Evolutionary conservation across 1,139 yeast species (phyloP), one percentile per base, ranked within the genome.

Genomic region (Hansenula lynferdii): DNA sequence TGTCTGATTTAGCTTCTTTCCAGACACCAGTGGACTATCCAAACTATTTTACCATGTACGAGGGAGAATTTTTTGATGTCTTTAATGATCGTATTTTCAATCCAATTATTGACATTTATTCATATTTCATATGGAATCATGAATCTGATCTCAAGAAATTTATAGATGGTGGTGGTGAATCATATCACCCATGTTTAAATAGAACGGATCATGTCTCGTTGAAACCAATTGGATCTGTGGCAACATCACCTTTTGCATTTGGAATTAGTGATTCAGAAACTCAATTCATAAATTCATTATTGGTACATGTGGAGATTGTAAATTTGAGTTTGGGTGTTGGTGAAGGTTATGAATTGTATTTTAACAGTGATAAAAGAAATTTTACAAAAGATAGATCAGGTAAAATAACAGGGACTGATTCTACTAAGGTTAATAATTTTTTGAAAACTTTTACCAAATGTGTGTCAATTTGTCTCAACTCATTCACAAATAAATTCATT

Each of bases 301-400:
- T 49, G 28, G 49, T 43, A 5, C 57, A 53, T 40, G 47, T 50
- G 18, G 57, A 53, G 22, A 28, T 50, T 5, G 48, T 48, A 3
- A 42, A 47, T 30, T 6, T 51, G 23, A 38, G 48, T 18, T 22
- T 44, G 8, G 56, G 51, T 1, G 36, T 53, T 9, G 45, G 41
- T 11, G 56, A 53, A 40, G 57, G 57, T 7, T 53, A 53, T 38
- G 55, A 51, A 36, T 17, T 51, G 6, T 49, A 41, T 15, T 48
- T 51, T 28, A 40, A 49, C 6, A 30, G 47, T 9, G 30, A 35
- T 10, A 50, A 48, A 41, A 37, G 33, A 18, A 48, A 45, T 34
- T 44, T 42, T 14, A 24, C 8, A 5, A 10, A 30, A 8, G 31
- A 31, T 1, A 37, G 5, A 5, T 5, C 37, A 12, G 23, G 31